Evolutionary conservation across 768 basidiomycete genomes (phyloP).

Genomic region (Tulasnella sp.): DNA sequence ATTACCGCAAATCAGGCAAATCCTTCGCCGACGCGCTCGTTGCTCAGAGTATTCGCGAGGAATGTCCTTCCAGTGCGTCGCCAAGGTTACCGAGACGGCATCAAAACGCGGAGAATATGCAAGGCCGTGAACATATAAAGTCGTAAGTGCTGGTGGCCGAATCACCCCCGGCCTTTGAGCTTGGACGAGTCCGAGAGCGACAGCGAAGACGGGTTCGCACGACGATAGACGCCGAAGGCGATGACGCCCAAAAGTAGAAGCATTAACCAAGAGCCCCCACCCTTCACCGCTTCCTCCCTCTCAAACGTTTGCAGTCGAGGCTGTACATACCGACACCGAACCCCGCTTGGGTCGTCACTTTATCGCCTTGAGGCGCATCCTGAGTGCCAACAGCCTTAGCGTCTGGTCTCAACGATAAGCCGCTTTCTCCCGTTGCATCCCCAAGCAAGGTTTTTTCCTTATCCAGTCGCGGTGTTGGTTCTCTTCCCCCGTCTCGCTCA

Average conservation of each 20-base stretch:
- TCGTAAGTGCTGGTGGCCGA: too few relatives aligned
- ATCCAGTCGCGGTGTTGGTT: not conserved
- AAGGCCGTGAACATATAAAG: too few relatives aligned
- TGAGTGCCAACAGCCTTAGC: not conserved
- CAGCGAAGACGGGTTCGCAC: not conserved
- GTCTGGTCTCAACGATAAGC: not conserved
- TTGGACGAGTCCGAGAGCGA: too few relatives aligned
- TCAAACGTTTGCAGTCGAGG: not conserved
- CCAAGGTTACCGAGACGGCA: too few relatives aligned
- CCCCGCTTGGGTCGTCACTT: not conserved
- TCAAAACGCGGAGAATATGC: too few relatives aligned
- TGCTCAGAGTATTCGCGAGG: too few relatives aligned
- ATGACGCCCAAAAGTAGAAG: not conserved
- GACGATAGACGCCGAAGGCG: not conserved
- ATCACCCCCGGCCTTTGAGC: too few relatives aligned
- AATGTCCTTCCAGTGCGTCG: too few relatives aligned
- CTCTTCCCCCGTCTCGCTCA: not conserved
- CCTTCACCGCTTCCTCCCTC: too few relatives aligned
- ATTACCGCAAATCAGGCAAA: too few relatives aligned
- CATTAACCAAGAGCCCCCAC: not conserved
- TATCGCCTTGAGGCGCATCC: not conserved
- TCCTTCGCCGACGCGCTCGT: too few relatives aligned
- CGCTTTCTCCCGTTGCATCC: not conserved
- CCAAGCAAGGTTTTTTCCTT: not conserved
- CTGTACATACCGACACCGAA: not conserved